Conservation (phyloP, 2,329 filamentous ascomycete genomes). For the Aspergillus intermedius region DNA sequence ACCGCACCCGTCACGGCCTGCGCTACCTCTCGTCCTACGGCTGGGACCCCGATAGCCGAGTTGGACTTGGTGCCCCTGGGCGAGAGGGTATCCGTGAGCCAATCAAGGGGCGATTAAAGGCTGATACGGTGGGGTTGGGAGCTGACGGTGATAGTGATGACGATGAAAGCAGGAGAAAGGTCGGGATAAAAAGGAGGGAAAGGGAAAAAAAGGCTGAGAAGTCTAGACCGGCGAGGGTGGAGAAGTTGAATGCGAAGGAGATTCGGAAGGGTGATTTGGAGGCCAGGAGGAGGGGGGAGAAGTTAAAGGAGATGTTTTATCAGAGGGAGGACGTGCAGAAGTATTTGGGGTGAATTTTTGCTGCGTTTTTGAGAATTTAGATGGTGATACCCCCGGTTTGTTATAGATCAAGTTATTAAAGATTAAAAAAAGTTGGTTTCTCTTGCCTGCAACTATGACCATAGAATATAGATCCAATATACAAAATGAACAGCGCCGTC, state of each 20-base stretch:
- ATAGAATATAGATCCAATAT: not conserved
- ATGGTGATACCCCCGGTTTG: not conserved
- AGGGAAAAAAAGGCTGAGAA: slow-evolving; percentile 14
- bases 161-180: slow-evolving; percentile 16
- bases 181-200: slow-evolving; percentile 23
- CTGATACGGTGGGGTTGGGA: slow-evolving; percentile 69
- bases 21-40: slow-evolving; percentile 52
- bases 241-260: slow-evolving; percentile 63
- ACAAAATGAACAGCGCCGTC: slow-evolving; percentile 6
- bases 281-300: slow-evolving; percentile 57
- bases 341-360: slow-evolving; percentile 51
- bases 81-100: slow-evolving; percentile 67
- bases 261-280: slow-evolving; percentile 56
- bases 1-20: slow-evolving; percentile 50
- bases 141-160: slow-evolving; percentile 31
- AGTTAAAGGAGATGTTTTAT: slow-evolving; percentile 65
- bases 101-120: slow-evolving; percentile 65
- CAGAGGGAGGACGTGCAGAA: slow-evolving; percentile 66
- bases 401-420: not conserved
- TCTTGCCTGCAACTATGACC: not conserved
- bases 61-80: slow-evolving; percentile 63
- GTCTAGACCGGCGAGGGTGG: slow-evolving; percentile 35
- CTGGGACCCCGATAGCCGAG: slow-evolving; percentile 56
- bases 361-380: not conserved
- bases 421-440: slow-evolving; percentile 1